phyloP scores from a whole-genome alignment of 2,329 filamentous ascomycete species.

The Aspergillus tubingensis region DNA sequence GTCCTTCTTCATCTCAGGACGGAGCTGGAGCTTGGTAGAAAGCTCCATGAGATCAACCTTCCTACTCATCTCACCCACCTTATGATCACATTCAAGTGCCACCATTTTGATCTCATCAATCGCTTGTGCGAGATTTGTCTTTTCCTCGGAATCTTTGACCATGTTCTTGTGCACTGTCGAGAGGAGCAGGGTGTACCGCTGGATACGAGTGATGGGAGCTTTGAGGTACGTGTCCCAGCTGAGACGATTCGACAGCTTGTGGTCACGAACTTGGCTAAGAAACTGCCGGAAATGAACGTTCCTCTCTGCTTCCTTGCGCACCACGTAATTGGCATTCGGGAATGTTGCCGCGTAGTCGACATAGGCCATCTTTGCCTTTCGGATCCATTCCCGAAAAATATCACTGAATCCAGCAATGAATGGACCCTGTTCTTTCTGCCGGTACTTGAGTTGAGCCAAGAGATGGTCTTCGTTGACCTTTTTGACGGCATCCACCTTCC shows the following conservation, averaged over 20 bases:
- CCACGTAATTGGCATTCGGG: constrained; percentile 77
- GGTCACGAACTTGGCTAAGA: constrained; percentile 73
- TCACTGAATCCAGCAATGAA: constrained; percentile 95
- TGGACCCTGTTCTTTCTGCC: constrained; percentile 93
- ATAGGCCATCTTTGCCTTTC: constrained; percentile 85
- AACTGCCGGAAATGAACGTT: constrained; percentile 88
- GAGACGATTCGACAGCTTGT: constrained; percentile 78
- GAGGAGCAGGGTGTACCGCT: constrained; percentile 83
- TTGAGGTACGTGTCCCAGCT: constrained; percentile 96
- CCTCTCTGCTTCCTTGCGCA: constrained; percentile 79
- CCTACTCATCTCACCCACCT: constrained; percentile 88
- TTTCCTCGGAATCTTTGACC: constrained; percentile 82
- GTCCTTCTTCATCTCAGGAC: constrained; percentile 79
- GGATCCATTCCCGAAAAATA: constrained; percentile 97
- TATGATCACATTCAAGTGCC: constrained; percentile 85
- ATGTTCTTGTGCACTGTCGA: constrained; percentile 83
- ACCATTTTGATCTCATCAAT: constrained; percentile 91
- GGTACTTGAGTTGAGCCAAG: constrained; percentile 90
- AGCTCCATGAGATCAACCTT: constrained; percentile 88
- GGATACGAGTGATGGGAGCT: constrained; percentile 85
- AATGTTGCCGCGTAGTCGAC: constrained; percentile 90
- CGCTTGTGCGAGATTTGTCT: constrained; percentile 76
- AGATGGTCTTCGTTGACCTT: constrained; percentile 91
- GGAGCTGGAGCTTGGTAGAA: constrained; percentile 76
- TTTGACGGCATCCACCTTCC: constrained; percentile 84